Percentiles rank a stretch among this genome's conserved stretches.
These are phyloP conservation scores for Bipolaris bicolor DNA, from an alignment of 2,329 filamentous ascomycete species.

Conservation along the genomic window DNA sequence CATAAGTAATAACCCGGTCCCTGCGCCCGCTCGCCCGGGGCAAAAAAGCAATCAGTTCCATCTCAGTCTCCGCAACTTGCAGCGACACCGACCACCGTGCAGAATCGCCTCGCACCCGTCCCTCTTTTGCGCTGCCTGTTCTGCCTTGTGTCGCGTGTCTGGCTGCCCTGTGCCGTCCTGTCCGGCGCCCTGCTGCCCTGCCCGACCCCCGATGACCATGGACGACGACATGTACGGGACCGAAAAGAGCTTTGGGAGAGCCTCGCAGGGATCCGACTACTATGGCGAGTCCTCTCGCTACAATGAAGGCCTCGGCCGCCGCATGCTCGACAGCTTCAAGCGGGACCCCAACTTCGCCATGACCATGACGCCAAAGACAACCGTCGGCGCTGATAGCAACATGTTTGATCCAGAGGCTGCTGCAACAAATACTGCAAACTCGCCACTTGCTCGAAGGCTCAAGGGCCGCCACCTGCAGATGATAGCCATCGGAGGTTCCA, in stretches of 20 bases:
- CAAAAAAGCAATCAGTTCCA: slow-evolving; percentile 7
- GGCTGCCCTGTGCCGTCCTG: not conserved
- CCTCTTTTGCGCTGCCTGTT: slow-evolving; percentile 10
- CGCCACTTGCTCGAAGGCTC: slow-evolving; percentile 70
- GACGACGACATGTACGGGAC: slow-evolving; percentile 48
- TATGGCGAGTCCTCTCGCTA: slow-evolving; percentile 48
- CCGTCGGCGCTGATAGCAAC: slow-evolving; percentile 59
- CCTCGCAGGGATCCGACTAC: slow-evolving; percentile 44
- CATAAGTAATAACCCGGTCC: slow-evolving; percentile 12
- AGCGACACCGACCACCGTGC: slow-evolving; percentile 27
- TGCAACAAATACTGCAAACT: slow-evolving; percentile 69
- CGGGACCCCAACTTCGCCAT: slow-evolving; percentile 51
- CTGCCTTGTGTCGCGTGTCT: slow-evolving; percentile 10
- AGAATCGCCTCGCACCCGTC: slow-evolving; percentile 24
- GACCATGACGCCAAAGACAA: slow-evolving; percentile 55
- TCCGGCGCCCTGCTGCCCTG: not conserved
- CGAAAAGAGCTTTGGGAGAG: slow-evolving; percentile 49
- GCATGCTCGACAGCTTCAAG: slow-evolving; percentile 55
- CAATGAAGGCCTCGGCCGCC: slow-evolving; percentile 39
- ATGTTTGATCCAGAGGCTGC: slow-evolving; percentile 69
- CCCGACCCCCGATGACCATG: slow-evolving; percentile 30
- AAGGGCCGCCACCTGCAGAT: slow-evolving; percentile 77
- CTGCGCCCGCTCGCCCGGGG: slow-evolving; percentile 3
- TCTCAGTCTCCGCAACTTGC: slow-evolving; percentile 2
- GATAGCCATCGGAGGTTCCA: slow-evolving; percentile 95